These are phyloP conservation scores for Globisporangium radiosum DNA, from an alignment of 352 stramenopile species.

Conservation along the genomic window DNA sequence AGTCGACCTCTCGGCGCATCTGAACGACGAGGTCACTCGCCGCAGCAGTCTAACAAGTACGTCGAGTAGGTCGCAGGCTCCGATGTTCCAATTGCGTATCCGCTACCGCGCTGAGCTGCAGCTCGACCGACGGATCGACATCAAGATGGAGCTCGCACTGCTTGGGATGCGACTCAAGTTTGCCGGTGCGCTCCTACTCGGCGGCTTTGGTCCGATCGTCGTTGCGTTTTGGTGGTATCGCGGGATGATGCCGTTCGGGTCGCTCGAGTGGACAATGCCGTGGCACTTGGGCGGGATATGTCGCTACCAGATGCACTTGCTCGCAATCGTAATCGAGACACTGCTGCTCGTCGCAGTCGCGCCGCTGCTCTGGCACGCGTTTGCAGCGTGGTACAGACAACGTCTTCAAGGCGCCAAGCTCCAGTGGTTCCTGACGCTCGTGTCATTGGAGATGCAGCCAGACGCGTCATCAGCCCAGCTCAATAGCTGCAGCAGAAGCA, in stretches of 20 bases:
- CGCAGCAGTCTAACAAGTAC: background rate
- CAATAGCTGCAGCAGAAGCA: background rate
- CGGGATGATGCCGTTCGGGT: background rate
- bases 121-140: constrained; percentile 22
- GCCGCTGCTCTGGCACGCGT: constrained; percentile 23
- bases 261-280: background rate
- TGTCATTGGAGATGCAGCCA: constrained; percentile 24
- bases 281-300: background rate
- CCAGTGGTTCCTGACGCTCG: constrained; percentile 30
- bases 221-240: background rate
- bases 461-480: background rate
- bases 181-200: constrained; percentile 3
- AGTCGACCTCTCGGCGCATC: background rate
- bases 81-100: constrained; percentile 21
- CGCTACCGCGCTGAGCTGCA: constrained; percentile 26
- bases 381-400: constrained; percentile 13
- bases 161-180: constrained; percentile 13
- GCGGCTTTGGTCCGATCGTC: constrained; percentile 3
- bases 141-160: constrained; percentile 4
- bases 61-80: background rate
- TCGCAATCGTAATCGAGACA: background rate
- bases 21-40: background rate
- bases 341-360: constrained; percentile 11
- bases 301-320: constrained; percentile 2
- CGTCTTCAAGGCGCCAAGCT: constrained; percentile 22